Evolutionary conservation across 2,329 filamentous ascomycete species (phyloP), one percentile per base, ranked within the genome.

Genomic region (Neopestalotiopsis clavispora): DNA sequence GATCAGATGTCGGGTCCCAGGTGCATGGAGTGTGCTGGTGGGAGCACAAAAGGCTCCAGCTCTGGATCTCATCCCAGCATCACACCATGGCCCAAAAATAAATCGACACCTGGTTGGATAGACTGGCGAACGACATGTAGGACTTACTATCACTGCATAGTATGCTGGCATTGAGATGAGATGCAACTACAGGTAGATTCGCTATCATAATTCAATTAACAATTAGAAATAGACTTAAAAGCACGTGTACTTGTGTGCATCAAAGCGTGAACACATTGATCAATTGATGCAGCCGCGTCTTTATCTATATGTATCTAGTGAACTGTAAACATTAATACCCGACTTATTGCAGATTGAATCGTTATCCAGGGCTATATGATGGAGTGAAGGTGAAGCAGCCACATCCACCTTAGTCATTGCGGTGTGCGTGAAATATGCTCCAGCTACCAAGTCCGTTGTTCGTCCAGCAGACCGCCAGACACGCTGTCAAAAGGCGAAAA

Each of bases 131-230:
- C 45, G 17, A 52, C 20, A 10, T 20, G 7, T 52, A 52, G 6
- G 45, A 52, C 45, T 52, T 52, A 52, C 45, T 52, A 52, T 52
- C n/a, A 52, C n/a, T 52, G 45, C 45, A 52, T 52, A 52, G 45
- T 52, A 52, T 17, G n/a, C 45, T 20, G 45, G 45, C 17, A 52
- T 20, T 52, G n/a, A 52, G 9, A 52, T 20, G 20, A 52, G 23
- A 28, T 28, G 45, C 20, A 52, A n/a, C n/a, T 14, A 20, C 45
- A 17, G 45, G 45, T 17, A 9, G n/a, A 23, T 52, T 52, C 45
- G 17, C 14, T 2, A 17, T 38, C 17, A n/a, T 4, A 17, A 52
- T 52, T n/a, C 17, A 52, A n/a, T 52, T 9, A 20, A 52, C 14
- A 20, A 23, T 20, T 10, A n/a, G 45, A 17, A 52, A 52, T 20